Evolutionary conservation across 768 basidiomycete genomes (phyloP), one percentile per base, ranked within the genome.

Genomic region (Clavulina sp.): DNA sequence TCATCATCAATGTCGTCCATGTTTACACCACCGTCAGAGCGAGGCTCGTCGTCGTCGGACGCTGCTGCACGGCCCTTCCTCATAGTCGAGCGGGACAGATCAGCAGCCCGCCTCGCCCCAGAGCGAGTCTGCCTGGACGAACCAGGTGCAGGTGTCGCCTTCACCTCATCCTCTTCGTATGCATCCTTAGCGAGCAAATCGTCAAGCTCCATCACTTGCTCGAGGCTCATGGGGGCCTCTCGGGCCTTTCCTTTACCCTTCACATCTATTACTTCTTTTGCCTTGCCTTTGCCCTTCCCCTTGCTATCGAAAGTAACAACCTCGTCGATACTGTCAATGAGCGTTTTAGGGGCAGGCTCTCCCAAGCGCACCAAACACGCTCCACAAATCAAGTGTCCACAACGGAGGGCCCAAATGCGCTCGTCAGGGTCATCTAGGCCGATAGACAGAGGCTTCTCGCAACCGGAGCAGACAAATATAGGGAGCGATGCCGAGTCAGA

Each of bases 311-410:
- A 7, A 16, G 16, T 29, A 34, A 49, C 26, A 16, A 29, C 9
- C 48, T 29, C 29, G 6, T 31, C 48, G 28, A 30, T 16, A 6
- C 13, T 16, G 48, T 7, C 9, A 38, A 34, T 23, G 13, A 31
- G 31, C 16, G 26, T 26, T 16, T 23, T 13, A 16, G 48, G 48
- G 6, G 48, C 26, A 13, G 48, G 48, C 48, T 16, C 16, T 29
- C 48, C 48, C 13, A 49, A 16, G 7, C 31, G 24, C 24, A 7
- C 32, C 7, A 49, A 26, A 49, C 48, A 49, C 18, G 16, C 48
- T 33, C 48, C 48, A 33, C 48, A 49, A 18, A 49, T 49, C 18
- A 49, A 33, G 24, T 49, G 48, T 13, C 48, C 48, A 26, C 48
- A 49, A 7, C 48, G 48, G 32, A 49, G 48, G 24, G 26, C 48